Evolutionary conservation across 257 asterid species (phyloP).

Genomic region (Leonotis leonurus): DNA sequence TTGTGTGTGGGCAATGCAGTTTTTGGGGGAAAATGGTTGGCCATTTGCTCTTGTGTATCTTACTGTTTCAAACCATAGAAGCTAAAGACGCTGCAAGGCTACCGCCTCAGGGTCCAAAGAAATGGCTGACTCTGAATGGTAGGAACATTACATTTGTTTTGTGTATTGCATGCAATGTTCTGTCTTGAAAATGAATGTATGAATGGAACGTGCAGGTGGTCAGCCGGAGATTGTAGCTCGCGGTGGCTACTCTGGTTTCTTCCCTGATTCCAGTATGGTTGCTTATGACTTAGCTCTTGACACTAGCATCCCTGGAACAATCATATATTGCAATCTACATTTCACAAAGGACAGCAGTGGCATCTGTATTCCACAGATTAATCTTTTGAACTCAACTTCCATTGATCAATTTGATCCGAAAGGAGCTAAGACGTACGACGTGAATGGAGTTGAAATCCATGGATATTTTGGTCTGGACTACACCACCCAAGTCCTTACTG

Average conservation of each 20-base stretch:
- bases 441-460: conserved; percentile 44
- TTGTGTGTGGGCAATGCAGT: conserved; percentile 29
- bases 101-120: conserved; percentile 35
- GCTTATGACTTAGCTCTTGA: conserved; percentile 43
- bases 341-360: conserved; percentile 55
- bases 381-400: conserved; percentile 56
- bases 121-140: conserved; percentile 77
- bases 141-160: background rate
- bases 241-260: conserved; percentile 74
- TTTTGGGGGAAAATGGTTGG: conserved; percentile 51
- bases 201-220: conserved; percentile 24
- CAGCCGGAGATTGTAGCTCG: conserved; percentile 46
- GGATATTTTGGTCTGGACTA: conserved; percentile 80
- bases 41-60: conserved; percentile 37
- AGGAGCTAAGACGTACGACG: conserved; percentile 42
- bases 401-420: conserved; percentile 39
- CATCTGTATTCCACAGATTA: conserved; percentile 41
- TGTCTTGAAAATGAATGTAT: background rate
- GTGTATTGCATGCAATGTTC: too few relatives aligned
- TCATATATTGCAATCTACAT: conserved; percentile 69
- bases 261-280: conserved; percentile 45
- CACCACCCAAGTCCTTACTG: conserved; percentile 6
- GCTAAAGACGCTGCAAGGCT: conserved; percentile 10
- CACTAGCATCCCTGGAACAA: conserved; percentile 39
- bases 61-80: conserved; percentile 45